Percentiles rank a stretch among this genome's conserved stretches.
Conservation (phyloP, 2,329 filamentous ascomycete genomes). For the Coniochaeta prunicola region DNA sequence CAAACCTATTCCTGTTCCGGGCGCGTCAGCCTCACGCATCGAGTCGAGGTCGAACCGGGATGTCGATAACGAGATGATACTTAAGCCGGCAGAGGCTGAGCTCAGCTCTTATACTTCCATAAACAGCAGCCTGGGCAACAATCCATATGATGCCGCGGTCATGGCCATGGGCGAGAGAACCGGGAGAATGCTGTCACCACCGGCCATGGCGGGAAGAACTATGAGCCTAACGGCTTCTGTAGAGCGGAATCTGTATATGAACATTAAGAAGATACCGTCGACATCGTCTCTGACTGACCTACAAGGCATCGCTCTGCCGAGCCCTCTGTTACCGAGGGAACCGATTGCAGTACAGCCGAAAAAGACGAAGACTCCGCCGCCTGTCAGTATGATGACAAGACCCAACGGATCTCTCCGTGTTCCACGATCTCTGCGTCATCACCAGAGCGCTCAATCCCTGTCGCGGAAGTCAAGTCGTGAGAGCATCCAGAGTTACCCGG, state of each 20-base stretch:
- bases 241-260: constrained; percentile 16
- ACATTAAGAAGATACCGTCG: constrained; percentile 7
- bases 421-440: constrained; percentile 25
- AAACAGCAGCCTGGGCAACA: constrained; percentile 16
- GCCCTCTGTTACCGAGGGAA: constrained; percentile 18
- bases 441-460: constrained; percentile 23
- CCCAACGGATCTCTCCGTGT: constrained; percentile 25
- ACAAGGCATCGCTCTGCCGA: constrained; percentile 15
- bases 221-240: constrained; percentile 23
- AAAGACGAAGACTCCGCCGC: constrained; percentile 28
- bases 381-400: constrained; percentile 35
- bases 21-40: constrained; percentile 5
- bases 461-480: constrained; percentile 23
- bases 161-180: constrained; percentile 10
- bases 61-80: not conserved
- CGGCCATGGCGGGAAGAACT: constrained; percentile 12
- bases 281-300: constrained; percentile 7
- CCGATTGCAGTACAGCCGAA: constrained; percentile 12
- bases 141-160: constrained; percentile 19
- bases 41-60: not conserved
- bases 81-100: constrained; percentile 8
- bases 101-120: constrained; percentile 13
- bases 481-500: constrained; percentile 15
- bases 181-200: not conserved
- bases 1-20: constrained; percentile 20